These are phyloP conservation scores for Pseudozyma hubeiensis DNA, from an alignment of 1,284 basidiomycete genomes.

Conservation along the genomic window DNA sequence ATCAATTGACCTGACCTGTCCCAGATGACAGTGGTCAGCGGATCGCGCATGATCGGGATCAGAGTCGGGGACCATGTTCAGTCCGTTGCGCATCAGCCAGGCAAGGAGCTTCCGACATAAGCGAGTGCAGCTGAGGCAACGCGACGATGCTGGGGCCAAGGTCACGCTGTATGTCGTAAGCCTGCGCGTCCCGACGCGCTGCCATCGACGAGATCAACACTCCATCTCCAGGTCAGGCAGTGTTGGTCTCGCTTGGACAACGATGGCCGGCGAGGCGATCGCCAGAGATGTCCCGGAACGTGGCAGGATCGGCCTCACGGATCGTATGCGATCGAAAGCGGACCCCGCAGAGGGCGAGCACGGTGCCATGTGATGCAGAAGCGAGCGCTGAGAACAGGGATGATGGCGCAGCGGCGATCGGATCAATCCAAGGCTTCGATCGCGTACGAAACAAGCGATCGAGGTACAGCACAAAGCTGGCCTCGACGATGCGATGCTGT, in stretches of 20 bases:
- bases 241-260: conserved; percentile 27
- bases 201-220: conserved; percentile 10
- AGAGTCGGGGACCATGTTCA: neutral
- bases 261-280: conserved; percentile 1
- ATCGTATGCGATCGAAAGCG: neutral
- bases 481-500: too few relatives aligned
- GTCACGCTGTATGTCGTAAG: too few relatives aligned
- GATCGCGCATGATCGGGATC: neutral
- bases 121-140: neutral
- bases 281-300: conserved; percentile 6
- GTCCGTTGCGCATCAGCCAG: neutral
- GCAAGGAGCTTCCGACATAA: neutral
- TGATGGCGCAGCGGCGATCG: neutral
- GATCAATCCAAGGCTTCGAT: too few relatives aligned
- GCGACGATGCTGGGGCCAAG: too few relatives aligned
- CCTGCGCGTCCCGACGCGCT: too few relatives aligned
- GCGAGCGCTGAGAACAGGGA: neutral
- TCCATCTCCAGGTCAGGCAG: neutral
- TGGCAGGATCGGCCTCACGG: conserved; percentile 1
- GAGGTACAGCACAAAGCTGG: too few relatives aligned
- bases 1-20: too few relatives aligned
- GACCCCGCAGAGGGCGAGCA: too few relatives aligned
- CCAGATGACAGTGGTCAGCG: too few relatives aligned
- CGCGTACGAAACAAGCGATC: too few relatives aligned
- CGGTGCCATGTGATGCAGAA: neutral